Evolutionary conservation across 768 basidiomycete genomes (phyloP).

Genomic region (Lanmaoa pseudosensibilis): DNA sequence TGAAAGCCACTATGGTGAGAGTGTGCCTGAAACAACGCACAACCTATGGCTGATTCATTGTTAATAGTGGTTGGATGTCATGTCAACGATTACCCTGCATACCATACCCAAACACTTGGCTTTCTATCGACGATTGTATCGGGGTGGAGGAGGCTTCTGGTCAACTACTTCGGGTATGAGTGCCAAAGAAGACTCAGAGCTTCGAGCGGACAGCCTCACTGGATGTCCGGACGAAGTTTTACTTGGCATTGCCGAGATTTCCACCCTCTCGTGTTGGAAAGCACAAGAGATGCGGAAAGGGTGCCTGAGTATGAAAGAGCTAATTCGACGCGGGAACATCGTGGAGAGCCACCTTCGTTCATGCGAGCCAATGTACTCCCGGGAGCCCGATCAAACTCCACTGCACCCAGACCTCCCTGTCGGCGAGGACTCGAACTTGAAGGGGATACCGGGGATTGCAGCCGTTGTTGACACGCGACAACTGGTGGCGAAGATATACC

Average conservation of each 20-base stretch:
- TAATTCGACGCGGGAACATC: constrained; percentile 68
- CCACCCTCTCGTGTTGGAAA: constrained; percentile 78
- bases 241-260: constrained; percentile 72
- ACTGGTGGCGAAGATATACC: constrained; percentile 56
- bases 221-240: constrained; percentile 81
- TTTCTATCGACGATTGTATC: constrained; percentile 68
- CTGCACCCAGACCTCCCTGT: constrained; percentile 42
- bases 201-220: constrained; percentile 66
- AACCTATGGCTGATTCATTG: constrained; percentile 16
- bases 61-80: constrained; percentile 73
- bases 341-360: constrained; percentile 67
- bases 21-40: not conserved
- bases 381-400: constrained; percentile 35
- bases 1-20: constrained; percentile 75
- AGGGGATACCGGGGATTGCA: constrained; percentile 32
- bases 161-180: constrained; percentile 31
- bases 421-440: constrained; percentile 16
- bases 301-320: constrained; percentile 69
- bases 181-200: constrained; percentile 40
- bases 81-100: constrained; percentile 61
- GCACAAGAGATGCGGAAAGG: constrained; percentile 59
- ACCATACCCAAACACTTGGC: constrained; percentile 64
- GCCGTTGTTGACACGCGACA: constrained; percentile 46
- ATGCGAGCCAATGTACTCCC: constrained; percentile 32
- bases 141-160: constrained; percentile 49